Percentiles rank a stretch among this genome's conserved stretches.
These are phyloP conservation scores for Neotropicomus parvogracilis DNA, from an alignment of 1,284 basidiomycete genomes.

Conservation along the genomic window DNA sequence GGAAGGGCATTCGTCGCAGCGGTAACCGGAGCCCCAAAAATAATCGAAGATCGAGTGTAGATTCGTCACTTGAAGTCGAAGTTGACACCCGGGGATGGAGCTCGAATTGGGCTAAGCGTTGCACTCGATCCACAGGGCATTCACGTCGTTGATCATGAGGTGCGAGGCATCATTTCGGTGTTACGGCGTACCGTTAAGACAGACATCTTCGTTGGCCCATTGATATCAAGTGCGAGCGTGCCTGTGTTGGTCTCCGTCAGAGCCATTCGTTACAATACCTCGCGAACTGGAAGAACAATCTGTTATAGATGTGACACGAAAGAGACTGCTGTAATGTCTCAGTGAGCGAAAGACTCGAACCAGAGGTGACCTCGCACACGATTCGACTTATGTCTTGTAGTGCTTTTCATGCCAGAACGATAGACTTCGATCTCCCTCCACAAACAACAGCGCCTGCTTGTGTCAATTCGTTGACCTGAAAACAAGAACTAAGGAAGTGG, in stretches of 20 bases:
- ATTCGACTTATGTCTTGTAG: constrained; percentile 57
- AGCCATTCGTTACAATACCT: not conserved
- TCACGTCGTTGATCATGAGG: constrained; percentile 57
- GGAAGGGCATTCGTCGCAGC: no score
- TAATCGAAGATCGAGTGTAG: constrained; percentile 62
- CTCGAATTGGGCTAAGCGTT: constrained; percentile 59
- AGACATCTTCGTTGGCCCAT: constrained; percentile 63
- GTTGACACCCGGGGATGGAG: constrained; percentile 56
- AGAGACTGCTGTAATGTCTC: constrained; percentile 39
- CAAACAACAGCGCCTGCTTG: no score
- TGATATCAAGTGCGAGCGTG: constrained; percentile 70
- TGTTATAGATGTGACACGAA: constrained; percentile 65
- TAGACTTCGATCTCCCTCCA: constrained; percentile 64
- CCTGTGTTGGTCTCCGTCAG: constrained; percentile 33
- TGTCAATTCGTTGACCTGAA: constrained; percentile 41
- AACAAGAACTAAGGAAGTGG: constrained; percentile 61
- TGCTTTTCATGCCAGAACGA: constrained; percentile 66
- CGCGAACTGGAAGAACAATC: no score
- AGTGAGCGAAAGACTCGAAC: not conserved
- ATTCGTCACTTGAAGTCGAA: constrained; percentile 67
- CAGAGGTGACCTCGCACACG: constrained; percentile 32
- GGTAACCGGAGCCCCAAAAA: constrained; percentile 54
- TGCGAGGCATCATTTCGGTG: constrained; percentile 1
- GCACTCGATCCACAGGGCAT: constrained; percentile 56
- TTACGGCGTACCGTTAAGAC: no score